Conservation (phyloP, 192 early-diverging fungal species). For the Chytriomyces confervae region DNA sequence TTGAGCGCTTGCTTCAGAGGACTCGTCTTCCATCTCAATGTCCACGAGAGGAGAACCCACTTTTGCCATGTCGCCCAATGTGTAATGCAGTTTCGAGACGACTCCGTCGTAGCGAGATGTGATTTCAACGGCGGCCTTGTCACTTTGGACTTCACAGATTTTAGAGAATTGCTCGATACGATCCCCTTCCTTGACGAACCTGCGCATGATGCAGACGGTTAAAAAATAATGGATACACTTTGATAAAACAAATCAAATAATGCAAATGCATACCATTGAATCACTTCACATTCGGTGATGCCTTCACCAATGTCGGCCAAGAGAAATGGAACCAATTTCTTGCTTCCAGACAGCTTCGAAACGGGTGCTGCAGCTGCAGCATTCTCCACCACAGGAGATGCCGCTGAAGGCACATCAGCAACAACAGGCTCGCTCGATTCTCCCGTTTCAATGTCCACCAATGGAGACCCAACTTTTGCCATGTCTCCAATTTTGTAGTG, state of each 20-base stretch:
- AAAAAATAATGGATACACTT: not conserved
- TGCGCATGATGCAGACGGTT: constrained; percentile 28
- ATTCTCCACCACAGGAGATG: not conserved
- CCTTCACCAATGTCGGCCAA: constrained; percentile 97
- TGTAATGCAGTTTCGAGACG: constrained; percentile 79
- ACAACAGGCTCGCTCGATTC: constrained; percentile 26
- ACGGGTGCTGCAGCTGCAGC: not conserved
- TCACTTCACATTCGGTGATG: constrained; percentile 93
- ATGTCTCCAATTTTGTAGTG: constrained; percentile 86
- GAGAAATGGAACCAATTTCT: constrained; percentile 67
- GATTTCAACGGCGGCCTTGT: constrained; percentile 98
- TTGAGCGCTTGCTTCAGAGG: constrained; percentile 15
- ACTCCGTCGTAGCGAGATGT: constrained; percentile 91
- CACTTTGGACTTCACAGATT: constrained; percentile 95
- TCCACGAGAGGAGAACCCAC: constrained; percentile 92
- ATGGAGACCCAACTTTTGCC: constrained; percentile 87
- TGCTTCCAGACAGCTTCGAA: not conserved
- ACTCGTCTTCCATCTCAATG: constrained; percentile 64
- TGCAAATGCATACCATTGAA: constrained; percentile 85
- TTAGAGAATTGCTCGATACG: constrained; percentile 88
- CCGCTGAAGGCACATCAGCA: constrained; percentile 8
- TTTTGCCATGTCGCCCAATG: constrained; percentile 84
- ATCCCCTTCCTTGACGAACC: constrained; percentile 93
- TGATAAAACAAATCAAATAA: not conserved
- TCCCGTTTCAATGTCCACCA: constrained; percentile 81